Base-by-base conservation (phyloP, 2,329 filamentous ascomycete species). In the Pseudopyricularia cyperi region DNA sequence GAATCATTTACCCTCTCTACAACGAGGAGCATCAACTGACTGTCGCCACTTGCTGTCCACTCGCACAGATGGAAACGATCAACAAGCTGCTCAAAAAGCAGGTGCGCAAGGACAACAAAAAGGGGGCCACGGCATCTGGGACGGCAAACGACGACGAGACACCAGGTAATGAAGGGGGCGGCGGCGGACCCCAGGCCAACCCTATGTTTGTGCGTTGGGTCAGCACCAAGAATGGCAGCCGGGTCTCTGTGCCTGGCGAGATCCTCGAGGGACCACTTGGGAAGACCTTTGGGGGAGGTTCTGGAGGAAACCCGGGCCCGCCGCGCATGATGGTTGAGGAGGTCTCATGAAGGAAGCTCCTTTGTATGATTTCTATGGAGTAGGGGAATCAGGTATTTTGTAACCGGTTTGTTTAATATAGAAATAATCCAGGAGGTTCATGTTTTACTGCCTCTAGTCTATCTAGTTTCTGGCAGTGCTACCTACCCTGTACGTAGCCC, bases 1-100 rank as follows among this genome's bases (percentile, higher is more conserved):
- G 8, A 14, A 7, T 12, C 2, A 33, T 19, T 12, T 22, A 14
- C 8, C 19, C 2, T 35, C 47, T 24, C 34, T 9, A 15, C 47
- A 28, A 30, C 19, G 5, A 15, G 12, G 17, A 24, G 5, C 19
- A 6, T 5, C 11, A 30, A n/a, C 39, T 26, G 24, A 44, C 19
- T 26, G n/a, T 33, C 9, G 15, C 12, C 28, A 14, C 22, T 33
- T 48, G 53, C 24, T n/a, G n/a, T 53, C 58, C 12, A 14, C 15
- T 14, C 39, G 19, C 24, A 24, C 24, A 90, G 86, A 87, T 89
- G 78, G 87, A 91, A 72, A 93, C 87, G 0, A 91, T 93, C 76
- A 90, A 93, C 72, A 89, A 90, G 61, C 80, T 93, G 2, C 79
- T 93, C 51, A 89, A 89, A 67, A 89, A 90, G 63, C 87, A 90